Base-by-base conservation (phyloP, 2,329 filamentous ascomycete genomes). In the Dactylellina parvicollis region DNA sequence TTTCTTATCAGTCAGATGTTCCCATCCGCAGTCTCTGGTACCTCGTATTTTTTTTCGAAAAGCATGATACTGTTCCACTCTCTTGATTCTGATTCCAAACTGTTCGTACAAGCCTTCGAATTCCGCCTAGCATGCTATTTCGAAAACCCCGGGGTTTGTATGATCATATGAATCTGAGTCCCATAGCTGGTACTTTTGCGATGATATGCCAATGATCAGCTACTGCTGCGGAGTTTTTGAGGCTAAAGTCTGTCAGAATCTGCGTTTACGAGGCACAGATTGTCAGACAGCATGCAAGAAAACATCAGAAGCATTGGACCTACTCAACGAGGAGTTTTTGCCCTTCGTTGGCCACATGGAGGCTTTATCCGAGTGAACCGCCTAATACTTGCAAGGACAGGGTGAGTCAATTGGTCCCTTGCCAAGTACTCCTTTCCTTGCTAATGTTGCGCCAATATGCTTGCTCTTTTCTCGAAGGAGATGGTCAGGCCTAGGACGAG, bases 361-460 rank as follows among this genome's bases (percentile, higher is more conserved):
- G 47, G 44, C 36, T 60, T 60, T 60, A 69, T 47, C 64, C 55
- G 55, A 59, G 38, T 44, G 24, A 46, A 59, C 55, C 54, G 64
- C 64, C 46, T 46, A 24, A 42, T 54, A 55, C 64, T 26, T 36
- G 55, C 64, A 60, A 56, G 64, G 64, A 55, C 60, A 36, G 26
- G 28, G 46, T 42, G 38, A 20, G 26, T 34, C 46, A 28, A 34
- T 69, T 60, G 47, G 55, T n/a, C 36, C 24, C 8, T 22, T 28
- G 54, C 46, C 46, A 44, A 59, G 52, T 34, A 14, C 24, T n/a
- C n/a, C 4, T 30, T n/a, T 65, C 40, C 34, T 40, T 57, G 32
- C 24, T 26, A 60, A 61, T 60, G 36, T 60, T 69, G 55, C 64
- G 55, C 54, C 64, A 69, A 60, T 46, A 54, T 57, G 62, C 52